A percentile compares a stretch with the other conserved stretches of the same genome.
phyloP scores from a whole-genome alignment of 129 eudicot species.

The Saussurea involucrata region DNA sequence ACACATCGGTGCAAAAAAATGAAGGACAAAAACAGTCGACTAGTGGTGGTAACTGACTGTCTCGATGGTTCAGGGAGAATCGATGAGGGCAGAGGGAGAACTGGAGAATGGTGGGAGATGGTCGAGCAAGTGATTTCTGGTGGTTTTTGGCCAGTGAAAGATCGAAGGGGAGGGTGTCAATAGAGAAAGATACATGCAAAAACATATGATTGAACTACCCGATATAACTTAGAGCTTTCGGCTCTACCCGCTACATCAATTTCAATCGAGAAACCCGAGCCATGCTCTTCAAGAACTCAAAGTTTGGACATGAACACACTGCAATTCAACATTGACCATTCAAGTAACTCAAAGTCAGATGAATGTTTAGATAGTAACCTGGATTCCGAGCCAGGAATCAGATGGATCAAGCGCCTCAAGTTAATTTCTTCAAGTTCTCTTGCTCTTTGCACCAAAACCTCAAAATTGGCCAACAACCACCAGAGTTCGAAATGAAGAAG shows the following conservation, averaged over 20 bases:
- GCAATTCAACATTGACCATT: slow-evolving; percentile 33
- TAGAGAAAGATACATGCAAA: slow-evolving; percentile 18
- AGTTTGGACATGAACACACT: slow-evolving; percentile 69
- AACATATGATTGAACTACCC: slow-evolving; percentile 40
- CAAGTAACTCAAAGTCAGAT: slow-evolving; percentile 28
- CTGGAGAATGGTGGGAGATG: too few relatives aligned
- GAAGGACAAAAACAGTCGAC: too few relatives aligned
- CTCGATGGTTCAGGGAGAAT: too few relatives aligned
- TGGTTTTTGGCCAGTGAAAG: too few relatives aligned
- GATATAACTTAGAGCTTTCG: slow-evolving; percentile 53
- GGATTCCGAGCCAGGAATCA: slow-evolving; percentile 38
- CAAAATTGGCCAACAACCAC: slow-evolving; percentile 30
- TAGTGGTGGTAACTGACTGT: too few relatives aligned
- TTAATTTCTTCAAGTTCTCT: slow-evolving; percentile 31
- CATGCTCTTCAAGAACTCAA: slow-evolving; percentile 71
- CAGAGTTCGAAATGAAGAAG: too few relatives aligned
- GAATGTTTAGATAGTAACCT: slow-evolving; percentile 12
- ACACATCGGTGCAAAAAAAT: too few relatives aligned
- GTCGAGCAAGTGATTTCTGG: too few relatives aligned
- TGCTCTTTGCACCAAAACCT: slow-evolving; percentile 36
- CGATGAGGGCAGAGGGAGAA: too few relatives aligned
- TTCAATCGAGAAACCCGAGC: slow-evolving; percentile 40
- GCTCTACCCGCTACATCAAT: slow-evolving; percentile 47
- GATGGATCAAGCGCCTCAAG: slow-evolving; percentile 93
- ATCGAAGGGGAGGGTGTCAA: background rate